These are phyloP conservation scores for Oryza coarctata DNA, from an alignment of 176 grass and related monocot species.

Conservation along the genomic window DNA sequence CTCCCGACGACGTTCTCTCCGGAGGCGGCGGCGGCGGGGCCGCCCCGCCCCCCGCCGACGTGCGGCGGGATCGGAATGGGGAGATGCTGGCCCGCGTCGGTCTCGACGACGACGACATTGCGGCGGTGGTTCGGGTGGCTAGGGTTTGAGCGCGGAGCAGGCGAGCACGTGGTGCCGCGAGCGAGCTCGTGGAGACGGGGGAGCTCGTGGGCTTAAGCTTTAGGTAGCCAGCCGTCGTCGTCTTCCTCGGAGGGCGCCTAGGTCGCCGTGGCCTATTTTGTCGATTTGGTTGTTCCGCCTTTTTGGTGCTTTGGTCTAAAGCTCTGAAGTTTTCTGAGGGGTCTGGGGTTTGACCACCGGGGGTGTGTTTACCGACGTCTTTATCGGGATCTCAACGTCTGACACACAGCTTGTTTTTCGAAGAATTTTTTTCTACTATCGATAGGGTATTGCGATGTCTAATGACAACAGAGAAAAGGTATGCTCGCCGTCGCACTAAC, in stretches of 20 bases:
- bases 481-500: too few species aligned
- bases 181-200: conserved; percentile 26
- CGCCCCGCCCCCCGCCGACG: conserved; percentile 9
- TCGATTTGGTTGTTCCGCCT: conserved; percentile 43
- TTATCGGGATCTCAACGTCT: conserved; percentile 12
- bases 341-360: conserved; percentile 22
- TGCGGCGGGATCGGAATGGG: conserved; percentile 84
- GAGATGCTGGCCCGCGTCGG: conserved; percentile 84
- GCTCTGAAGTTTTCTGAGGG: conserved; percentile 35
- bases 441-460: too few species aligned
- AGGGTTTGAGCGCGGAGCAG: conserved; percentile 49
- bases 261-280: conserved; percentile 23
- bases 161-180: conserved; percentile 8
- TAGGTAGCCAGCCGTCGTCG: conserved; percentile 40
- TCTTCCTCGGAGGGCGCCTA: conserved; percentile 43
- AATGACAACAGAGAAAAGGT: too few species aligned
- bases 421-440: too few species aligned
- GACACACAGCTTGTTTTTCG: not conserved
- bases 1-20: conserved; percentile 37
- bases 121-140: conserved; percentile 3
- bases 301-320: conserved; percentile 41
- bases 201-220: conserved; percentile 50
- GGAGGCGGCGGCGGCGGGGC: conserved; percentile 19
- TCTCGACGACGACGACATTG: conserved; percentile 86
- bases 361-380: conserved; percentile 26